phyloP scores from a whole-genome alignment of 2,329 filamentous ascomycete genomes.

The Epichloe elymi region DNA sequence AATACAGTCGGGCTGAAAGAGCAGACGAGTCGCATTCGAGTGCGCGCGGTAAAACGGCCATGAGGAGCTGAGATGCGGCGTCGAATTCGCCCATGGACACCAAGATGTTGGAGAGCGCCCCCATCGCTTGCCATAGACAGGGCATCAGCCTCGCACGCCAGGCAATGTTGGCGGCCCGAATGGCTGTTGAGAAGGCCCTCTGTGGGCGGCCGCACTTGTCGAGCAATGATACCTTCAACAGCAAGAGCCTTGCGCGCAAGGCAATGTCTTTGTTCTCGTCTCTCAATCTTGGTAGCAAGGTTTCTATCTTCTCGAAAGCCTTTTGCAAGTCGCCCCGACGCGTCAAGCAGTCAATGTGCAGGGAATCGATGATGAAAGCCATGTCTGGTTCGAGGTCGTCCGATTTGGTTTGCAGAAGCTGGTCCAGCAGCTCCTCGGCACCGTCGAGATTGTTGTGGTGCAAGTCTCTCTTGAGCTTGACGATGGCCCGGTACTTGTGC shows the following conservation, averaged over 20 bases:
- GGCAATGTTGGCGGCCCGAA: slow-evolving; percentile 63
- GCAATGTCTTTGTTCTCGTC: slow-evolving; percentile 41
- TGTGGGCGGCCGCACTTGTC: slow-evolving; percentile 55
- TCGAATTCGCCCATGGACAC: slow-evolving; percentile 57
- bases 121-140: slow-evolving; percentile 60
- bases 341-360: slow-evolving; percentile 38
- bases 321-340: slow-evolving; percentile 33
- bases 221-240: slow-evolving; percentile 60
- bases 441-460: slow-evolving; percentile 40
- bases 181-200: slow-evolving; percentile 61
- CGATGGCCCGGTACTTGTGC: slow-evolving; percentile 50
- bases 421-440: slow-evolving; percentile 35
- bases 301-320: slow-evolving; percentile 35
- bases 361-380: slow-evolving; percentile 34
- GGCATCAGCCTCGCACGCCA: slow-evolving; percentile 56
- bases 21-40: slow-evolving; percentile 55
- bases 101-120: slow-evolving; percentile 54
- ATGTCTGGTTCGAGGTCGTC: slow-evolving; percentile 41
- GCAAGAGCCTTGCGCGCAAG: slow-evolving; percentile 56
- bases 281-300: slow-evolving; percentile 26
- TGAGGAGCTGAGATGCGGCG: slow-evolving; percentile 50
- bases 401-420: slow-evolving; percentile 36
- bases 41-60: slow-evolving; percentile 60
- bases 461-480: slow-evolving; percentile 51
- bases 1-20: slow-evolving; percentile 54